Conservation (phyloP, 2,329 filamentous ascomycete genomes). For the Neonectria coccinea region DNA sequence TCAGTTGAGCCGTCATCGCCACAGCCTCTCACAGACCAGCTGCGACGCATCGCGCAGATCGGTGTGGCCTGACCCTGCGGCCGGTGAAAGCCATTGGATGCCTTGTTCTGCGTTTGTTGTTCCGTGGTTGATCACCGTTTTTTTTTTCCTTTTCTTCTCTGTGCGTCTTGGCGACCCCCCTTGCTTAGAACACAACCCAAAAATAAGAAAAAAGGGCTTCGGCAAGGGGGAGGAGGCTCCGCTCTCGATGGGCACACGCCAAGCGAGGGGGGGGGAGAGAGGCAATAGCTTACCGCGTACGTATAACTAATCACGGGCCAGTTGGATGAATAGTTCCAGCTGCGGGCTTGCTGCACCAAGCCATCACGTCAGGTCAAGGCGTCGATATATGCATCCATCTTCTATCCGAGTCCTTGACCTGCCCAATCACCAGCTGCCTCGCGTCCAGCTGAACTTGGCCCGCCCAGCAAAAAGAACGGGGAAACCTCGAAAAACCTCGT, state of each 20-base stretch:
- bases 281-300: not conserved
- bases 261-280: not conserved
- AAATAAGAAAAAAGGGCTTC: not conserved
- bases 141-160: too few species aligned
- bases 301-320: too few species aligned
- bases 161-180: not conserved
- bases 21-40: not conserved
- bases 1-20: conserved; percentile 1
- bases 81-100: not conserved
- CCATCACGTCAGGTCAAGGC: too few species aligned
- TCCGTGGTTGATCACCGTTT: not conserved
- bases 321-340: not conserved
- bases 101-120: not conserved
- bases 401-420: too few species aligned
- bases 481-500: not conserved
- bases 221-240: not conserved
- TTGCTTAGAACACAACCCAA: not conserved
- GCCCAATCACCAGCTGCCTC: not conserved
- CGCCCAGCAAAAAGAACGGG: not conserved
- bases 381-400: too few species aligned
- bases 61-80: not conserved
- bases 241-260: not conserved
- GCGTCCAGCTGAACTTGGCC: not conserved
- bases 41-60: conserved; percentile 1
- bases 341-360: not conserved